Conservation (phyloP, 2,329 filamentous ascomycete genomes). For the Epichloe sp. region DNA sequence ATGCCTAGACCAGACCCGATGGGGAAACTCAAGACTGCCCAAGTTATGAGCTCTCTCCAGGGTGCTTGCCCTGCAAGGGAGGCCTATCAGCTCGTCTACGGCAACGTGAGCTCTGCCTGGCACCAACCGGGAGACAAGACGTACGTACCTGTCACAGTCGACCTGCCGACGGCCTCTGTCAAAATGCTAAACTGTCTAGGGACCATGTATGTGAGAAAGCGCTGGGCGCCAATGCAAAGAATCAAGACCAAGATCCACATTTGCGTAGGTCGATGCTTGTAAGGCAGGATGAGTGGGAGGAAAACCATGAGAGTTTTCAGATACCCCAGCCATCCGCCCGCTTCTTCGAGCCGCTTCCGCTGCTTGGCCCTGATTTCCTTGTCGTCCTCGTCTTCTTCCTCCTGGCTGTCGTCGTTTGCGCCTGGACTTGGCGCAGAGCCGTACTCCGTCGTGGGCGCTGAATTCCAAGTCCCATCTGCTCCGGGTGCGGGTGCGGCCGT, state of each 20-base stretch:
- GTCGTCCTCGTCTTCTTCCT: slow-evolving; percentile 10
- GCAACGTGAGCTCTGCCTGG: too few species aligned
- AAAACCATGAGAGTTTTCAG: slow-evolving; percentile 13
- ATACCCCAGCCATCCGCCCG: slow-evolving; percentile 14
- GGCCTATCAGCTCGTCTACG: not conserved
- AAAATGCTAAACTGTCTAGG: slow-evolving; percentile 15
- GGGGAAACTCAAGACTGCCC: slow-evolving; percentile 9
- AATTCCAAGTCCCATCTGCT: not conserved
- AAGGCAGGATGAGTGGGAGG: slow-evolving; percentile 14
- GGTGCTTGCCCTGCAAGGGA: slow-evolving; percentile 2
- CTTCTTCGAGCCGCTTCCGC: slow-evolving; percentile 11
- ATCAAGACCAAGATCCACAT: slow-evolving; percentile 12
- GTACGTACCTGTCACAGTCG: slow-evolving; percentile 10
- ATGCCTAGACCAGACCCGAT: not conserved
- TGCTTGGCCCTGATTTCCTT: slow-evolving; percentile 12
- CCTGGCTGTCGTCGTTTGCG: slow-evolving; percentile 8
- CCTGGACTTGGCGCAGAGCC: slow-evolving; percentile 9
- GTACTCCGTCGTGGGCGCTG: slow-evolving; percentile 1
- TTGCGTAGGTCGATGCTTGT: slow-evolving; percentile 13
- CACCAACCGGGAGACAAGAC: not conserved
- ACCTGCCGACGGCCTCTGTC: slow-evolving; percentile 8
- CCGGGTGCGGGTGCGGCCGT: not conserved
- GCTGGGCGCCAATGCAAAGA: slow-evolving; percentile 9
- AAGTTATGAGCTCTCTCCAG: slow-evolving; percentile 5
- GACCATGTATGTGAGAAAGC: slow-evolving; percentile 13